Evolutionary conservation across 2,329 filamentous ascomycete genomes (phyloP).

Genomic region (Orbilia ellipsospora): DNA sequence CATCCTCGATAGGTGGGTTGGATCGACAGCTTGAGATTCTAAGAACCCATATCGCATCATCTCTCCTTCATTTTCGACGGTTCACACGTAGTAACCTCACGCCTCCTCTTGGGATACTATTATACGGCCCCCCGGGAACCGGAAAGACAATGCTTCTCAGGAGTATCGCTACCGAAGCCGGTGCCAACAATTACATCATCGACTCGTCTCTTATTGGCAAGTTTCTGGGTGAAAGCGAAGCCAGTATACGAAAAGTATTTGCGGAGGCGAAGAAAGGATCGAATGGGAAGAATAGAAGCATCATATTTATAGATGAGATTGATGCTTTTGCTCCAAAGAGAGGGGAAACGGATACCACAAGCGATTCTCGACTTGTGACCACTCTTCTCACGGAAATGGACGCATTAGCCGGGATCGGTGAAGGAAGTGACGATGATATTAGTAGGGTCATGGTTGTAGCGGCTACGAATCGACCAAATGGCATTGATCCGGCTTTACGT

Average conservation of each 20-base stretch:
- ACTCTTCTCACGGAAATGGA: constrained; percentile 59
- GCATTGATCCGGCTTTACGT: constrained; percentile 57
- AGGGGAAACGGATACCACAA: constrained; percentile 56
- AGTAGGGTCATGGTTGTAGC: constrained; percentile 58
- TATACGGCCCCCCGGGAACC: constrained; percentile 59
- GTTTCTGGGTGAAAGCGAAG: constrained; percentile 59
- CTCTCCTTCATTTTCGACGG: constrained; percentile 57
- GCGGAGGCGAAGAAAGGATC: constrained; percentile 56
- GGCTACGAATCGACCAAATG: constrained; percentile 59
- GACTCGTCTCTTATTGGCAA: constrained; percentile 59
- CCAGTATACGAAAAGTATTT: constrained; percentile 58
- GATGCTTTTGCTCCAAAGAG: constrained; percentile 58
- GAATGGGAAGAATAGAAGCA: constrained; percentile 57
- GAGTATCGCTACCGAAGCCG: constrained; percentile 58
- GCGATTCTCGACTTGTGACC: constrained; percentile 58
- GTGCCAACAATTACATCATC: constrained; percentile 57
- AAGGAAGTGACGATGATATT: constrained; percentile 25
- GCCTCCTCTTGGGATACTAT: constrained; percentile 59
- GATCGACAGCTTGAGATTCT: constrained; percentile 56
- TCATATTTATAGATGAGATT: constrained; percentile 59
- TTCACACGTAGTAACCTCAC: constrained; percentile 58
- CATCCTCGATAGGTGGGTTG: constrained; percentile 58
- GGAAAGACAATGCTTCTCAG: constrained; percentile 59
- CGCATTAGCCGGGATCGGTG: constrained; percentile 53
- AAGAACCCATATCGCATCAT: constrained; percentile 57